Base-by-base conservation (phyloP, 1,284 basidiomycete genomes). In the Tilletia walkeri region DNA sequence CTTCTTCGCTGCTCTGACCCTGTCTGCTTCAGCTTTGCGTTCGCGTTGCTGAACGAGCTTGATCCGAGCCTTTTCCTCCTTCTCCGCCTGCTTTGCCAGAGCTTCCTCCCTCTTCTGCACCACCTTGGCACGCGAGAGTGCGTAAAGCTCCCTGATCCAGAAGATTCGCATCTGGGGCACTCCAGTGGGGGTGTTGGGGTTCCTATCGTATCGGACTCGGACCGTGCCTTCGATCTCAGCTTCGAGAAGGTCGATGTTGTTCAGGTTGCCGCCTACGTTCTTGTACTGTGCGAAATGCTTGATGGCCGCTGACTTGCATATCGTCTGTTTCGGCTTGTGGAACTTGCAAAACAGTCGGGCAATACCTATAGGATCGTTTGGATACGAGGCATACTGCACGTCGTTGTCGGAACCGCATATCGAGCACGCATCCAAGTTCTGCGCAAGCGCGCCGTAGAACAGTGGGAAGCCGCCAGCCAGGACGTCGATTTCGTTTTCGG, bases 131-230 rank as follows among this genome's bases (percentile, higher is more conserved):
- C 20, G 24, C 4, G 24, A 34, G n/a, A 56, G 54, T 14, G 12
- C 24, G 24, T 56, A 20, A 24, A 56, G 54, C 24, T 56, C 2
- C 34, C 9, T 34, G 5, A 56, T 24, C 24, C 34, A 56, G 54
- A 38, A 56, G 54, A 56, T n/a, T 12, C 54, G 54, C 54, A 56
- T 56, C 5, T 20, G 5, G 34, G 54, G 54, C 4, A 30, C 20
- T 20, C 54, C 54, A 34, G n/a, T 53, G 50, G 20, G n/a, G 34
- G 54, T 56, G 54, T 56, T n/a, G 14, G 54, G 54, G 20, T 56
- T 56, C 6, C n/a, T 4, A 0, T 24, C 20, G 54, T 24, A 30
- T 24, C 54, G 18, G 12, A 56, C 54, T 14, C 34, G 20, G 54
- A 56, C 3, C 20, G 12, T 5, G 16, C 54, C n/a, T 24, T 56